Evolutionary conservation across 345 rosid genomes (phyloP).

Genomic region (Rhizophora mangle): DNA sequence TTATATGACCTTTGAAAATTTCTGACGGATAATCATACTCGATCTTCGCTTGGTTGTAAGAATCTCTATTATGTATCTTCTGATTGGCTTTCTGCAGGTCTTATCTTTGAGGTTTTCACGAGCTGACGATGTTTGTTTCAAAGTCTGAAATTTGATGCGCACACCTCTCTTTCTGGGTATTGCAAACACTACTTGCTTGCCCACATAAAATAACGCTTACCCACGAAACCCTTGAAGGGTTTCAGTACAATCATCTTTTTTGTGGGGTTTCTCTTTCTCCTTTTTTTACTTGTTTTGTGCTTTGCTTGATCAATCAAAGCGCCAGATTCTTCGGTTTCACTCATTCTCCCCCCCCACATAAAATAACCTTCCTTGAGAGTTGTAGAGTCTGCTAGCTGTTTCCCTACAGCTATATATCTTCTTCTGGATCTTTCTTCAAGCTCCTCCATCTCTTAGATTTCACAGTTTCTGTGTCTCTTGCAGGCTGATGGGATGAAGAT

Average conservation of each 20-base stretch:
- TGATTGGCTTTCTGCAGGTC: constrained; percentile 22
- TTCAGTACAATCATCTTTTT: constrained; percentile 28
- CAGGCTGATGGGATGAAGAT: constrained; percentile 31
- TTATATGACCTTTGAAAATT: no score
- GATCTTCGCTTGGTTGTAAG: no score
- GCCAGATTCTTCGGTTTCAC: constrained; percentile 35
- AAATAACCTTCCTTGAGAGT: constrained; percentile 25
- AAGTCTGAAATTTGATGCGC: constrained; percentile 14
- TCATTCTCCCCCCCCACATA: constrained; percentile 29
- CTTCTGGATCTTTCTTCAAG: constrained; percentile 5
- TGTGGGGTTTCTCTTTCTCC: constrained; percentile 24
- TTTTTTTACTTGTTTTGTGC: constrained; percentile 36
- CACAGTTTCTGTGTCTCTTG: constrained; percentile 22
- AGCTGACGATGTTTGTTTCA: constrained; percentile 8
- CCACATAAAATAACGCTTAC: constrained; percentile 52
- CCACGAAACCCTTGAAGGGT: not conserved
- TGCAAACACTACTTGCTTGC: not conserved
- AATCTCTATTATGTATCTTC: constrained; percentile 20
- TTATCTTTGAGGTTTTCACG: constrained; percentile 10
- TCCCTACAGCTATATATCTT: not conserved
- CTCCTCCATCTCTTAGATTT: constrained; percentile 21
- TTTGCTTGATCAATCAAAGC: constrained; percentile 41
- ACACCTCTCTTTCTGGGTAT: constrained; percentile 19
- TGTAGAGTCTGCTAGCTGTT: constrained; percentile 13
- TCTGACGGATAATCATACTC: no score